Conservation (phyloP, 164 flowering plant species). For the Dillenia suffruticosa region DNA sequence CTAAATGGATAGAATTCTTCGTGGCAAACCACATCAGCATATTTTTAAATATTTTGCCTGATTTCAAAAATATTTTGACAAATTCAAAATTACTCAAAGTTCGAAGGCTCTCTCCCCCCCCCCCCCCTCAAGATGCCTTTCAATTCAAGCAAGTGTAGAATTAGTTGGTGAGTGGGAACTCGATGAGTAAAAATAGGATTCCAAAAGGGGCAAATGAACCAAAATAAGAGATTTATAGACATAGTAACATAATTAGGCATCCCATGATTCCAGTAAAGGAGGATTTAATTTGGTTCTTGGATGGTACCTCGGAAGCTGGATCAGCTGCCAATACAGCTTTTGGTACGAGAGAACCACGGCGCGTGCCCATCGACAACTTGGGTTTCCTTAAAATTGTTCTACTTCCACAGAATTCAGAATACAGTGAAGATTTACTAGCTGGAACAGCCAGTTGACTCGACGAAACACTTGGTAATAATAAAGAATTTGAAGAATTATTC, state of each 20-base stretch:
- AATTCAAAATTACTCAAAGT: too few species aligned
- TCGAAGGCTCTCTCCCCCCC: too few species aligned
- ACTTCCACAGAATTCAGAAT: constrained; percentile 34
- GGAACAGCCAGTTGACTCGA: constrained; percentile 28
- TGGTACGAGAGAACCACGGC: constrained; percentile 29
- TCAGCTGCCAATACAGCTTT: constrained; percentile 61
- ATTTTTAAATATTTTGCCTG: too few species aligned
- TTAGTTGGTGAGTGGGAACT: not conserved
- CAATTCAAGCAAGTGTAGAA: not conserved
- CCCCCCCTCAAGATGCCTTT: not conserved
- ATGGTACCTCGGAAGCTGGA: constrained; percentile 58
- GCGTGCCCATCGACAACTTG: constrained; percentile 24
- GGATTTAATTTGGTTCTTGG: too few species aligned
- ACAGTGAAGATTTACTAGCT: constrained; percentile 23
- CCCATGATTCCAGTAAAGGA: too few species aligned
- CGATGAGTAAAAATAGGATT: not conserved
- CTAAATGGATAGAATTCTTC: too few species aligned
- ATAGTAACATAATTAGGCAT: not conserved
- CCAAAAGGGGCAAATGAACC: not conserved
- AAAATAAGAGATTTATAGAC: not conserved
- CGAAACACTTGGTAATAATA: constrained; percentile 25
- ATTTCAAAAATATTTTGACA: too few species aligned
- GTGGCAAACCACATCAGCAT: too few species aligned
- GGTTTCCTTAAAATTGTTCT: constrained; percentile 17
- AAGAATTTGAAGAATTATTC: constrained; percentile 34